Base-by-base conservation (phyloP, 208 protist species). In the Vickermania ingenoplastis region DNA sequence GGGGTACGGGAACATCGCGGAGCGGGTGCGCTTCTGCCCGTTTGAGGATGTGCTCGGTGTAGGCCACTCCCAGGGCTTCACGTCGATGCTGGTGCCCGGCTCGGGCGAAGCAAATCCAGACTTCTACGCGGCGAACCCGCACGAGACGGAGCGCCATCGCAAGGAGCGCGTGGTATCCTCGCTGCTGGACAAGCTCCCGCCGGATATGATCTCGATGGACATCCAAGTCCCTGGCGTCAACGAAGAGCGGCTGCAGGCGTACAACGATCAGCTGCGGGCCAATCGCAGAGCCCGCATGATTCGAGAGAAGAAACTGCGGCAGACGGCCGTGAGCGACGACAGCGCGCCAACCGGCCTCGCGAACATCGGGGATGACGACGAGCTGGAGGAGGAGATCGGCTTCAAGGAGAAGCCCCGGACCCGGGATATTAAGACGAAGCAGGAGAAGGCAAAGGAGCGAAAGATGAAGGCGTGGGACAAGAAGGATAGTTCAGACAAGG, bases 71-170 rank as follows among this genome's bases (percentile, higher is more conserved):
- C 61, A 61, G 29, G 92, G 92, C n/a, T 94, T 97, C 68, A 81
- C 78, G 21, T 94, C 81, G 22, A 64, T 97, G 49, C 57, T 97
- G 4, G 76, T 97, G 23, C 92, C 92, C 1, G 92, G 90, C 26
- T 74, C 85, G 22, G 92, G 92, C 1, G 90, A 96, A 62, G 80
- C 90, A 1, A 96, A 96, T 62, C 89, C 86, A 3, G 92, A 97
- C 78, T 94, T 91, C 61, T 95, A 88, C 77, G 85, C 83, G 49
- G 90, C 90, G n/a, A 95, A 97, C 73, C 92, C 92, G 45, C 90
- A 93, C 71, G 92, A 97, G 57, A 96, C 92, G 57, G 83, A 91
- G 72, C 77, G 83, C 11, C 89, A 95, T 61, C 68, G 85, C 29
- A 92, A 89, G 75, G 87, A 96, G 56, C 77, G 88, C 14, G 86